Conservation (phyloP, 1,139 yeast species). For the Protomyces inouyei region DNA sequence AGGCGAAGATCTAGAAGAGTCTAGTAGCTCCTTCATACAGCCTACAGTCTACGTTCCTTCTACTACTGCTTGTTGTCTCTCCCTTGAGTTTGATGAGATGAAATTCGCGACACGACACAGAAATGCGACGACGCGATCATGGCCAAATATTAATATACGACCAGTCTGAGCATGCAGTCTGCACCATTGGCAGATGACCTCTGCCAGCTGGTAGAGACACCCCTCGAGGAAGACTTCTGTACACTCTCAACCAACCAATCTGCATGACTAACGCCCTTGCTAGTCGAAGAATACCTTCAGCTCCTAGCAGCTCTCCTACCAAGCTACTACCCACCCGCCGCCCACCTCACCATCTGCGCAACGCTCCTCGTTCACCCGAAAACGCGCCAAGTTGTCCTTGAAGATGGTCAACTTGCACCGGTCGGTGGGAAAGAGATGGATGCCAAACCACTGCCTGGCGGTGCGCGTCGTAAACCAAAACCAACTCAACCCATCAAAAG, state of each 20-base stretch:
- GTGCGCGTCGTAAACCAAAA: neutral
- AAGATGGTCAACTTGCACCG: neutral
- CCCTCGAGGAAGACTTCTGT: slow-evolving; percentile 17
- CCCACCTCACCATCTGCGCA: slow-evolving; percentile 12
- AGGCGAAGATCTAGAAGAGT: slow-evolving; percentile 5
- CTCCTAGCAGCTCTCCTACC: slow-evolving; percentile 10
- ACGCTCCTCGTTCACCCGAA: slow-evolving; percentile 14
- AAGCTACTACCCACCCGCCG: slow-evolving; percentile 1
- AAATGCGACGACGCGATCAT: no score
- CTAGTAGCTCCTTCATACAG: neutral
- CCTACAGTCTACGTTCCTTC: neutral
- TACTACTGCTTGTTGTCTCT: neutral
- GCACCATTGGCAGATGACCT: neutral
- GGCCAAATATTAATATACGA: no score
- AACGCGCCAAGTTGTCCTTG: neutral
- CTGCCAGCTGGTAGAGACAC: slow-evolving; percentile 10
- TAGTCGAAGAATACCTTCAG: neutral
- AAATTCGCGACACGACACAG: no score
- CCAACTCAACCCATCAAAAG: neutral
- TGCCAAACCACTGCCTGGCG: neutral
- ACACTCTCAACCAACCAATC: neutral
- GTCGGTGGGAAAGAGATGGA: neutral
- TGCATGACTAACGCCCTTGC: no score
- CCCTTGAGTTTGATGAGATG: no score
- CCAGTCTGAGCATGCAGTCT: neutral